phyloP scores from a whole-genome alignment of 1,139 yeast species.

The Hansenula sp. region DNA sequence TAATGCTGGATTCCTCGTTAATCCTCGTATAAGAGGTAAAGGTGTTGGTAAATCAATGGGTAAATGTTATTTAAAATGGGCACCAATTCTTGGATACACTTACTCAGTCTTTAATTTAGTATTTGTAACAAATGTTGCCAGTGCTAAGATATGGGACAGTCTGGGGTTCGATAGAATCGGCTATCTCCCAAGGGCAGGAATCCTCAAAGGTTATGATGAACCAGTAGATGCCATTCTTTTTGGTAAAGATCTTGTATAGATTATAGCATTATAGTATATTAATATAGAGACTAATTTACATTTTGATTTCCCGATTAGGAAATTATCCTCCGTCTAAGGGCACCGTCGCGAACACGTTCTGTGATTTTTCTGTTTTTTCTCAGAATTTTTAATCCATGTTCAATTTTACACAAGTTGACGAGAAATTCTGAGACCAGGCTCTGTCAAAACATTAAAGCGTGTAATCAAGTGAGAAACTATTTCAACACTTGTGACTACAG shows the following conservation, averaged over 20 bases:
- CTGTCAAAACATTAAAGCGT: too few species aligned
- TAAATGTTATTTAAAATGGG: constrained; percentile 53
- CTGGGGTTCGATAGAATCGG: constrained; percentile 76
- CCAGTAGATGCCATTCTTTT: constrained; percentile 65
- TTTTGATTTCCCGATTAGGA: not conserved
- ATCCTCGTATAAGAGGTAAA: constrained; percentile 47
- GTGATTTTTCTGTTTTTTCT: too few species aligned
- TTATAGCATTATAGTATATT: not conserved
- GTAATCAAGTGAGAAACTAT: too few species aligned
- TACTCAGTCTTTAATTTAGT: constrained; percentile 83
- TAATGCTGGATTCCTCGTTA: constrained; percentile 75
- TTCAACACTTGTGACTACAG: too few species aligned
- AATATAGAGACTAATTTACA: not conserved
- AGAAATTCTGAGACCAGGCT: constrained; percentile 1
- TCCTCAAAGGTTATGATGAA: constrained; percentile 53
- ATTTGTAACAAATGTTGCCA: constrained; percentile 66
- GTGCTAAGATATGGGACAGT: constrained; percentile 67
- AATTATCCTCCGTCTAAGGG: not conserved
- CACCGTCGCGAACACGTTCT: too few species aligned
- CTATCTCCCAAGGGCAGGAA: constrained; percentile 58
- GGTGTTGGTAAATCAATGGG: constrained; percentile 62
- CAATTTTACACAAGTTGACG: not conserved
- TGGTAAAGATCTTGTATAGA: constrained; percentile 51
- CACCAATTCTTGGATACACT: constrained; percentile 66
- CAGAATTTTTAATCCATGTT: not conserved